Conservation (phyloP, 495 filamentous ascomycete species). For the Tuber calosporum region DNA sequence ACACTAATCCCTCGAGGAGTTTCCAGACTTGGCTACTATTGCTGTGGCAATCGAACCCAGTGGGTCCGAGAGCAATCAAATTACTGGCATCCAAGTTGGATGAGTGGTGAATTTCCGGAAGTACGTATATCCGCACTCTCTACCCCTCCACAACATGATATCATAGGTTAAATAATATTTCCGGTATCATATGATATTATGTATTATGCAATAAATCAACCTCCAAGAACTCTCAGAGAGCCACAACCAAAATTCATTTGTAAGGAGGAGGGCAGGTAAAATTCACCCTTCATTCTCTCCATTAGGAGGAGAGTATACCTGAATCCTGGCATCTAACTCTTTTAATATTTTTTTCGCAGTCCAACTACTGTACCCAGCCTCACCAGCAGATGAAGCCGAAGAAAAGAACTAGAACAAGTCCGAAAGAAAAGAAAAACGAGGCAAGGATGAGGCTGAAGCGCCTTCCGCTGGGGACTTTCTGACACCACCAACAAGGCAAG, state of each 20-base stretch:
- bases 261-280: neutral
- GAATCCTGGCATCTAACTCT: neutral
- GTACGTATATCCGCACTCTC: neutral
- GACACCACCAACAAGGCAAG: neutral
- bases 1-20: neutral
- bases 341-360: neutral
- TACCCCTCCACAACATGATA: neutral
- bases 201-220: neutral
- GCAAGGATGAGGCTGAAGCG: neutral
- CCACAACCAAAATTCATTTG: neutral
- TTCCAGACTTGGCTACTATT: neutral
- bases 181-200: too few species aligned
- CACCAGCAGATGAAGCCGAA: too few species aligned
- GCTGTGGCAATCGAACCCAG: neutral
- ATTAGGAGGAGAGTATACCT: neutral
- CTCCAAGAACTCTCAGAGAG: neutral
- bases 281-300: neutral
- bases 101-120: neutral
- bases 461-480: neutral
- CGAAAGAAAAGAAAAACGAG: neutral
- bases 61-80: neutral
- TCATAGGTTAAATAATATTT: too few species aligned
- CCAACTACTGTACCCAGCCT: neutral
- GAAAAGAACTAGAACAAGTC: neutral
- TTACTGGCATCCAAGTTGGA: too few species aligned